A percentile compares a stretch with the other conserved stretches of the same genome.
Conservation (phyloP, 2,329 filamentous ascomycete genomes). For the Ceratocystis huliohia region DNA sequence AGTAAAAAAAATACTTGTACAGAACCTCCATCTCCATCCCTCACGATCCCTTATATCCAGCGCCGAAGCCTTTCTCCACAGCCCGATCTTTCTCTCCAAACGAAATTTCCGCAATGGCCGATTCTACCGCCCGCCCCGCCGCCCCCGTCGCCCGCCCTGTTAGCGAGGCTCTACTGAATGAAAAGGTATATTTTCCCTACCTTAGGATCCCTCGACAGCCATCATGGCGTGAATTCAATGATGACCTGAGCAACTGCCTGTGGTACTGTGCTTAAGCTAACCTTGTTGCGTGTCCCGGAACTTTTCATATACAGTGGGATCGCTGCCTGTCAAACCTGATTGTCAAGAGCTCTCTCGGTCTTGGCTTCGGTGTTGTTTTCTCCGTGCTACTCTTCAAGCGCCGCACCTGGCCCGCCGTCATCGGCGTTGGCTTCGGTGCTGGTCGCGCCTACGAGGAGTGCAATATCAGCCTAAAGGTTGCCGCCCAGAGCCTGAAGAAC, state of each 20-base stretch:
- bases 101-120: conserved; percentile 36
- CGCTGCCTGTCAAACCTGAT: conserved; percentile 94
- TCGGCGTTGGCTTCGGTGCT: conserved; percentile 88
- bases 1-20: conserved; percentile 16
- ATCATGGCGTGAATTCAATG: too few species aligned
- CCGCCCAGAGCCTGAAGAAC: conserved; percentile 45
- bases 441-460: conserved; percentile 97
- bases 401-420: conserved; percentile 92
- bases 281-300: not conserved
- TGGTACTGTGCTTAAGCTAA: conserved; percentile 1
- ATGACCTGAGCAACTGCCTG: not conserved
- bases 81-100: conserved; percentile 11
- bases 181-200: conserved; percentile 59
- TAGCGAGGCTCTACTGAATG: conserved; percentile 95
- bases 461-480: conserved; percentile 62
- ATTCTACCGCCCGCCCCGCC: conserved; percentile 33
- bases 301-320: conserved; percentile 60
- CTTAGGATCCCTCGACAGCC: too few species aligned
- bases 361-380: conserved; percentile 96
- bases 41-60: conserved; percentile 13
- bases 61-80: conserved; percentile 13
- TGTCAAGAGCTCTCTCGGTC: conserved; percentile 89
- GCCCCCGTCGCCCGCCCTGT: conserved; percentile 59
- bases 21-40: conserved; percentile 7
- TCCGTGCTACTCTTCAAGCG: conserved; percentile 97